These are phyloP conservation scores for Hermanozyma aechmeae DNA, from an alignment of 805 yeast species.

Conservation along the genomic window DNA sequence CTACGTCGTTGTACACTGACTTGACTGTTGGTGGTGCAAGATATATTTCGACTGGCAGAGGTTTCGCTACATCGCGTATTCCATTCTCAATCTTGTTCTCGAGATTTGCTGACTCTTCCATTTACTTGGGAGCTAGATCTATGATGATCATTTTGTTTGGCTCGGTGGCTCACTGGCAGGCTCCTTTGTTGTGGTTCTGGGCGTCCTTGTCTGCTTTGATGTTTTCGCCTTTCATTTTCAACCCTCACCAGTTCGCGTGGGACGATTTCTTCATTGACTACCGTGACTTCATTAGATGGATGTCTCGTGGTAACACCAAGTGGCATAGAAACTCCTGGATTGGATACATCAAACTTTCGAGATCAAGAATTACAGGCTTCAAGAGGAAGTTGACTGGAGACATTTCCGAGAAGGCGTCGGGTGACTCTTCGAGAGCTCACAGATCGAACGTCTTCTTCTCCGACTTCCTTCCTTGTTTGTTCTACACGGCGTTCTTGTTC, in stretches of 20 bases:
- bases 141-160: slow-evolving; percentile 57
- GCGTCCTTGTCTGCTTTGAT: slow-evolving; percentile 79
- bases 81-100: slow-evolving; percentile 59
- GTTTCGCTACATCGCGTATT: slow-evolving; percentile 66
- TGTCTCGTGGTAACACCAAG: slow-evolving; percentile 81
- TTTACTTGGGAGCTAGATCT: slow-evolving; percentile 77
- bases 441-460: slow-evolving; percentile 70
- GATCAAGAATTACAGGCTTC: slow-evolving; percentile 90
- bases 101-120: slow-evolving; percentile 58
- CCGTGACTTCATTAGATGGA: slow-evolving; percentile 85
- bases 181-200: slow-evolving; percentile 97
- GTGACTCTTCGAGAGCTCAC: slow-evolving; percentile 68
- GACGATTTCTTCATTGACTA: slow-evolving; percentile 94
- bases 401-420: slow-evolving; percentile 56
- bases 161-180: slow-evolving; percentile 72
- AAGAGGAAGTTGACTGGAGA: slow-evolving; percentile 65
- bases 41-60: slow-evolving; percentile 77
- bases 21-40: slow-evolving; percentile 72
- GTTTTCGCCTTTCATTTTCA: slow-evolving; percentile 89
- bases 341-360: slow-evolving; percentile 67
- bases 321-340: slow-evolving; percentile 89
- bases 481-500: slow-evolving; percentile 63
- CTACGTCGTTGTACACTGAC: slow-evolving; percentile 60
- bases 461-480: slow-evolving; percentile 66
- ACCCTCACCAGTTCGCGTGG: slow-evolving; percentile 97